These are phyloP conservation scores for Yamadazyma sp. DNA, from an alignment of 805 yeast species.

Conservation along the genomic window DNA sequence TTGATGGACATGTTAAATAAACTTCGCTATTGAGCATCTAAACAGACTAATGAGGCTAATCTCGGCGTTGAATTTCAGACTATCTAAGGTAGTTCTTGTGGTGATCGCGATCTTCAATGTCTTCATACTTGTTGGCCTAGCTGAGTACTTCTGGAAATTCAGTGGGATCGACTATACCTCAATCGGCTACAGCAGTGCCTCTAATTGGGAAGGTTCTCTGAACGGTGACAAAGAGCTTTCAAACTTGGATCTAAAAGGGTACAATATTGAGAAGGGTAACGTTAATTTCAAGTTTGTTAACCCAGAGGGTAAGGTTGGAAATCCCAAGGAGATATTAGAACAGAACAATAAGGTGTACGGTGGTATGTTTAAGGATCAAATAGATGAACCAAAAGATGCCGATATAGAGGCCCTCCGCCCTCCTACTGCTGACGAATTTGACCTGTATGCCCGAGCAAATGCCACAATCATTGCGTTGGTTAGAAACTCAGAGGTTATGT, in stretches of 20 bases:
- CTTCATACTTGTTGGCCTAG: slow-evolving; percentile 11
- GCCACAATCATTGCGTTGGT: slow-evolving; percentile 77
- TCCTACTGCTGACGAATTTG: slow-evolving; percentile 18
- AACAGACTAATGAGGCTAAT: slow-evolving; percentile 17
- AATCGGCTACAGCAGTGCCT: background rate
- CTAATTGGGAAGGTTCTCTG: background rate
- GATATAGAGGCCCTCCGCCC: slow-evolving; percentile 31
- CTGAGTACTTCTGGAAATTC: slow-evolving; percentile 11
- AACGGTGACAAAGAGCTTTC: background rate
- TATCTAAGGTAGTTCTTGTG: slow-evolving; percentile 12
- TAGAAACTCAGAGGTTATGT: slow-evolving; percentile 59
- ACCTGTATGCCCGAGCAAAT: slow-evolving; percentile 49
- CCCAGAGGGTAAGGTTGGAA: slow-evolving; percentile 25
- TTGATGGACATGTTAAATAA: background rate
- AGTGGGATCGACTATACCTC: slow-evolving; percentile 11
- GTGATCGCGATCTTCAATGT: slow-evolving; percentile 15
- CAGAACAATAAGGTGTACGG: slow-evolving; percentile 40
- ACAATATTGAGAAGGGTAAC: slow-evolving; percentile 20
- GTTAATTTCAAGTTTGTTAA: slow-evolving; percentile 37
- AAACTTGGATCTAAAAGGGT: slow-evolving; percentile 4
- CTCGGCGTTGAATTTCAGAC: slow-evolving; percentile 18
- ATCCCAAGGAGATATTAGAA: slow-evolving; percentile 33
- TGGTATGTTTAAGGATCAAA: slow-evolving; percentile 32
- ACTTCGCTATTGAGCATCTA: background rate
- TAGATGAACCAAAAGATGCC: slow-evolving; percentile 49